A percentile compares a stretch with the other conserved stretches of the same genome.
Evolutionary conservation across 2,329 filamentous ascomycete species (phyloP).

Genomic region (Fusarium subglutinans): DNA sequence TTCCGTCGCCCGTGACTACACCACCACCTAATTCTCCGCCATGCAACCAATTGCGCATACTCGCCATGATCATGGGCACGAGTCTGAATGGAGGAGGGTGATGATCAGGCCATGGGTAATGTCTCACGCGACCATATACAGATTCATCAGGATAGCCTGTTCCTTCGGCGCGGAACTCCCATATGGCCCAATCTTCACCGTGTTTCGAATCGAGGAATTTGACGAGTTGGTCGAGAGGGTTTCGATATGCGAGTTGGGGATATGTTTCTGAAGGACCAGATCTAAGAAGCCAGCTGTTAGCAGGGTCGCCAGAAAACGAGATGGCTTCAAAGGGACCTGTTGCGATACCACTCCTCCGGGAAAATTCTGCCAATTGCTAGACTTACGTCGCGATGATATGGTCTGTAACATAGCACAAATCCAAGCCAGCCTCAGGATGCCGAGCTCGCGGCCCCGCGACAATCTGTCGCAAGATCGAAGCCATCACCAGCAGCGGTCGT

Average conservation of each 20-base stretch:
- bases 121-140: constrained; percentile 84
- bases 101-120: constrained; percentile 97
- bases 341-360: rapidly evolving
- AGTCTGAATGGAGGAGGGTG: constrained; percentile 93
- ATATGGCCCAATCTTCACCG: constrained; percentile 87
- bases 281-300: constrained; percentile 58
- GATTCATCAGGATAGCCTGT: constrained; percentile 93
- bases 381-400: constrained; percentile 72
- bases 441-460: constrained; percentile 86
- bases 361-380: background rate
- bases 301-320: background rate
- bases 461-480: constrained; percentile 86
- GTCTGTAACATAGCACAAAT: constrained; percentile 95
- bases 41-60: constrained; percentile 89
- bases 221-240: constrained; percentile 87
- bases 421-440: constrained; percentile 87
- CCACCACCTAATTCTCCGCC: constrained; percentile 55
- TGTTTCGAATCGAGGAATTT: constrained; percentile 89
- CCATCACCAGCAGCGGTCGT: constrained; percentile 55
- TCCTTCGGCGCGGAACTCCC: constrained; percentile 97
- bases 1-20: constrained; percentile 17
- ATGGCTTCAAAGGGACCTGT: rapidly evolving
- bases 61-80: constrained; percentile 87
- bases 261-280: constrained; percentile 92
- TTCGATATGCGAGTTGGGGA: constrained; percentile 91